Evolutionary conservation across 202 grass and related monocot genomes (phyloP), one percentile per base, ranked within the genome.

Genomic region (Saccharum hybrid): DNA sequence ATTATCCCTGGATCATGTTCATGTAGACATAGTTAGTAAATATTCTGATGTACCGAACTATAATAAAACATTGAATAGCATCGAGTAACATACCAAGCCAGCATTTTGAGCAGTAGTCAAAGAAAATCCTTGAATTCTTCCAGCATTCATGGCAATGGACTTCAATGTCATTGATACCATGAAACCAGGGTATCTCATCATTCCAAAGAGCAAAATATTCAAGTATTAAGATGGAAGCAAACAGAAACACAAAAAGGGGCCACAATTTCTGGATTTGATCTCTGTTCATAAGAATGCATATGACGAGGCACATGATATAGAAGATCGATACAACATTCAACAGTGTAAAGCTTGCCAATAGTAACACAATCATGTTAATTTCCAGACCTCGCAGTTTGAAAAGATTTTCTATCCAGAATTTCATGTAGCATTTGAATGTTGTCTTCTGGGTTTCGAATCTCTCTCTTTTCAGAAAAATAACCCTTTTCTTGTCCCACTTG

Each of bases 401-500:
- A 76, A 98, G 54, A 88, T 98, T 98, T 82, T 98, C 95, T 77
- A 98, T 86, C 95, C 95, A 98, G 88, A 98, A 98, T 86, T 84
- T 93, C 77, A 84, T 82, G 78, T 90, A 98, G 72, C 89, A 86
- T 76, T 93, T 98, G 72, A 98, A 81, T 72, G 95, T 94, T 67
- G 61, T 94, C 82, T 90, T 98, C 78, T 98, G 95, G 78, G 86
- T 98, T 72, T 94, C 95, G 40, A 89, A 92, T 83, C 95, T 93
- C 10, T 98, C 95, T 71, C 83, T 94, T 84, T 63, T 94, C 69
- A 98, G 84, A 87, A 89, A 84, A 60, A 91, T 11, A 45, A 98
- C 87, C 61, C 77, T 90, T 67, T 83, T 91, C 75, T 93, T 98
- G 46, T 98, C 91, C 95, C 95, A 98, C 73, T 98, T 98, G 40